Base-by-base conservation (phyloP, 495 filamentous ascomycete genomes). In the Annulohypoxylon nitens region DNA sequence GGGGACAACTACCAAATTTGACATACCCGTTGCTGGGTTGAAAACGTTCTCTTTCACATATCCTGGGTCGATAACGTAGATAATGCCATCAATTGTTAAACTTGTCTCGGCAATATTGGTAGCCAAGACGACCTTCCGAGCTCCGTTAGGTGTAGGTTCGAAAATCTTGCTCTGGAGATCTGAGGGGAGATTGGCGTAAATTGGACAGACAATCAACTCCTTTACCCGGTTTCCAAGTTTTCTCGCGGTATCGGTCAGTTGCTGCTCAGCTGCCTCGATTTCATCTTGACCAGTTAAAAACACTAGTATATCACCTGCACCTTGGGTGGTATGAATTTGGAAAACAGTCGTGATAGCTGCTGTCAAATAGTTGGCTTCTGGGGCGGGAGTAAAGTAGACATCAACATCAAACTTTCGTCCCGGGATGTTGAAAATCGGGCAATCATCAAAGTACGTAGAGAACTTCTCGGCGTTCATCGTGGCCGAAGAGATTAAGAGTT, bases 381-480 rank as follows among this genome's bases (percentile, higher is more conserved):
- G 97, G 60, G 96, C 91, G 4, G 90, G 89, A 0, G 94, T 97
- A 81, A 97, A 97, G 80, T 97, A 93, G 26, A 97, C 94, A 63
- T 97, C 93, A 12, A 99, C 95, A 3, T 93, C 92, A 80, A 94
- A 97, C 36, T 91, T 88, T 62, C 96, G 91, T 23, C 96, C 96
- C 10, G 97, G 97, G 54, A 99, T 92, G 76, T 97, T 96, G 84
- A 98, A 97, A 67, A 98, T 98, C 9, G 97, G 95, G 2, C 93
- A 93, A 78, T 97, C 92, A 80, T 98, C 93, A 73, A 97, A 98
- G 78, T 97, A 99, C 45, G 90, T 85, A 14, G 93, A 90, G 75
- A 99, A 98, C 76, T 97, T 97, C 78, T 96, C 89, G 4, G 96
- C 95, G 76, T 99, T 93, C 86, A 98, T 93, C 0, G 96, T 99